Evolutionary conservation across 768 basidiomycete genomes (phyloP), one percentile per base, ranked within the genome.

Genomic region (Aureoboletus auriporus): DNA sequence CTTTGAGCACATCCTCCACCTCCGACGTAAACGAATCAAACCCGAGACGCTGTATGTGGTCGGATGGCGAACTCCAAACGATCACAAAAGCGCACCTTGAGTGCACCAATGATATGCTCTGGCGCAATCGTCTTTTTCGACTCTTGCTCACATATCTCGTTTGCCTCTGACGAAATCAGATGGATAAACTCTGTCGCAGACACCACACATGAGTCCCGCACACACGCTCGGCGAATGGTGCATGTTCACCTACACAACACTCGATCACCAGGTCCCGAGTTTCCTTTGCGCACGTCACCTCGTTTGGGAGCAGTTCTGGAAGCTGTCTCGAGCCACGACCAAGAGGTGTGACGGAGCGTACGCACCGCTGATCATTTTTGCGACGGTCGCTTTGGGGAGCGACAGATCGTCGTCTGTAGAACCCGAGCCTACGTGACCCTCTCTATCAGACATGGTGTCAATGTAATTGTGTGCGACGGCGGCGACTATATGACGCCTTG

Each of bases 101-200:
- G 74, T 6, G 96, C 96, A 20, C 78, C 73, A 28, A 97, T 86
- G 38, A 98, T 93, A 63, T 99, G 96, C 59, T 99, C 96, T 1
- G 96, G 96, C 5, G 93, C 89, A 59, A 99, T 98, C 1, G 96
- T 99, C 75, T 99, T 99, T 75, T 96, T 97, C 23, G 92, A 91
- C 63, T 95, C 93, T 65, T 92, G 86, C 64, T 98, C 96, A 62
- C 96, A 99, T 52, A 97, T 91, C 56, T 97, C 92, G 66, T 98
- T 98, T 44, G 96, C 92, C 65, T 97, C 93, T 8, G 93, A 92
- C 14, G 96, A 95, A 65, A 99, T 87, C 68, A 98, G 71, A 66
- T 98, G 92, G 53, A 99, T 94, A 67, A 98, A 99, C 75, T 99
- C 96, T 99, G 34, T 23, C 20, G 17, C 16, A 20, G 50, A 23